Evolutionary conservation across 2,329 filamentous ascomycete genomes (phyloP).

Genomic region (Aureobasidium pullulans): DNA sequence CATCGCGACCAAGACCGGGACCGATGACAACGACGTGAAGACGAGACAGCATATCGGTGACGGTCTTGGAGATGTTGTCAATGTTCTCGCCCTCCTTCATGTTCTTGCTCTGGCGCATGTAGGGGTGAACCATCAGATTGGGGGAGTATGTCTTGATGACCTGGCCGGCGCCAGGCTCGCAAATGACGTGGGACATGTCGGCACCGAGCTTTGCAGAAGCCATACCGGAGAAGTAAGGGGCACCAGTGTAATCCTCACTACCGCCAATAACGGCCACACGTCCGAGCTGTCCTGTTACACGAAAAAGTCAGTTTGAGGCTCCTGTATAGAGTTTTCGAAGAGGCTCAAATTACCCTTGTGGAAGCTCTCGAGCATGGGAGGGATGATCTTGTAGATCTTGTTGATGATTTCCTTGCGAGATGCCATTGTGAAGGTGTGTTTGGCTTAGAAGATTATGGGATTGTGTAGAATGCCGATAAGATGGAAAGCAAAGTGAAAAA

Average conservation of each 20-base stretch:
- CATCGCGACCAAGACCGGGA: constrained; percentile 82
- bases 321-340: background rate
- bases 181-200: constrained; percentile 94
- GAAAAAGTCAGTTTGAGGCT: background rate
- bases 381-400: constrained; percentile 83
- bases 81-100: constrained; percentile 48
- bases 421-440: constrained; percentile 29
- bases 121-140: constrained; percentile 95
- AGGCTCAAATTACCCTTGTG: constrained; percentile 66
- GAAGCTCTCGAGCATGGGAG: constrained; percentile 89
- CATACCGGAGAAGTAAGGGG: constrained; percentile 97
- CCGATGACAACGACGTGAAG: constrained; percentile 91
- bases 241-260: constrained; percentile 92
- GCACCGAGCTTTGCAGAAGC: constrained; percentile 85
- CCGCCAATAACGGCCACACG: constrained; percentile 90
- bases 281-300: constrained; percentile 69
- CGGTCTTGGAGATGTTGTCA: constrained; percentile 56
- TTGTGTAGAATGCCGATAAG: background rate
- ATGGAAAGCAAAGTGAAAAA: background rate
- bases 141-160: constrained; percentile 98
- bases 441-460: background rate
- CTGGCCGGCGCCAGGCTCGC: constrained; percentile 71
- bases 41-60: constrained; percentile 74
- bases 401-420: constrained; percentile 67
- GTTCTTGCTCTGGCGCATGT: constrained; percentile 73